Evolutionary conservation across 768 basidiomycete genomes (phyloP).

Genomic region (Tylopilus sp.): DNA sequence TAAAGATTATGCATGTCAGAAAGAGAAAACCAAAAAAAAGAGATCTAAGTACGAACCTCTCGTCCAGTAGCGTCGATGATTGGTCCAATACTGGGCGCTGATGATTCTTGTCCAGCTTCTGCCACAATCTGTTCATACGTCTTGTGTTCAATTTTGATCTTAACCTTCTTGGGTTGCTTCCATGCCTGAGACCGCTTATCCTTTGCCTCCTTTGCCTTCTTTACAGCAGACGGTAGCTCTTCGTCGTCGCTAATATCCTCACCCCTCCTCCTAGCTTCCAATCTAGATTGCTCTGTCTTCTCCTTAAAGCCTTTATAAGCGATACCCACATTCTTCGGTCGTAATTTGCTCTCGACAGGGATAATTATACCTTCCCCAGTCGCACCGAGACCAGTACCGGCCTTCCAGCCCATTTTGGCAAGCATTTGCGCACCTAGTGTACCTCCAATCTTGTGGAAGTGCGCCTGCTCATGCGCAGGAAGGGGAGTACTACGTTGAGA

Average conservation of each 20-base stretch:
- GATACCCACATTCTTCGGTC: slow-evolving; percentile 85
- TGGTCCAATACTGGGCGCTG: slow-evolving; percentile 62
- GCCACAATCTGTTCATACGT: slow-evolving; percentile 95
- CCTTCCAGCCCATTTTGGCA: slow-evolving; percentile 93
- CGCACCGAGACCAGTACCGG: slow-evolving; percentile 74
- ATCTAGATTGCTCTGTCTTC: slow-evolving; percentile 79
- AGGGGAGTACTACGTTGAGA: slow-evolving; percentile 50
- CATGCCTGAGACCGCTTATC: slow-evolving; percentile 72
- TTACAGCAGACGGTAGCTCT: slow-evolving; percentile 22
- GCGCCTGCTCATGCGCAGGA: slow-evolving; percentile 63
- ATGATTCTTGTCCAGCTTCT: slow-evolving; percentile 67
- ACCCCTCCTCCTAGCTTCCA: slow-evolving; percentile 73
- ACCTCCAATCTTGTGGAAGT: slow-evolving; percentile 76
- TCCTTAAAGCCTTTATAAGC: slow-evolving; percentile 86
- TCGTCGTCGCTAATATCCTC: slow-evolving; percentile 77
- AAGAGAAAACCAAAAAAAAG: background rate
- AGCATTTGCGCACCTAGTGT: slow-evolving; percentile 88
- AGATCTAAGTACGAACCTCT: slow-evolving; percentile 53
- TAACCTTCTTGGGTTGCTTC: slow-evolving; percentile 84
- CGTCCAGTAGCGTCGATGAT: slow-evolving; percentile 96
- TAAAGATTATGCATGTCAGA: slow-evolving; percentile 30
- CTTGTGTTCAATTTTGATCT: slow-evolving; percentile 87
- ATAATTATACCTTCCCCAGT: slow-evolving; percentile 80
- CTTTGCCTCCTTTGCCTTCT: slow-evolving; percentile 50
- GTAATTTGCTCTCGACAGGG: slow-evolving; percentile 80